Base-by-base conservation (phyloP, 176 grass and related monocot species). In the Carex myosuroides region DNA sequence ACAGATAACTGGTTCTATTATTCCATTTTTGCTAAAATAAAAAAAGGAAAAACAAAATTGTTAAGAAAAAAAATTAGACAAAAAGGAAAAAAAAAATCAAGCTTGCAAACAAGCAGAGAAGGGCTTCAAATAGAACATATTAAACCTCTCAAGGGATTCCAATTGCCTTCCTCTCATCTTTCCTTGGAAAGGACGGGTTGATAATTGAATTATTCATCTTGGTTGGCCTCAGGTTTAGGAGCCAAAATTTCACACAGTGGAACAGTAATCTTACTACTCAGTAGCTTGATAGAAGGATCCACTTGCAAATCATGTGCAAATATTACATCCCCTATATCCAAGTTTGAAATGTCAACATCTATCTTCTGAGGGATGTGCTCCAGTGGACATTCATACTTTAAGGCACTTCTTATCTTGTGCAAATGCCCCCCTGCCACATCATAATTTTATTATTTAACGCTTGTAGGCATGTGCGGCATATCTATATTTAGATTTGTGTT, bases 311-410 rank as follows among this genome's bases (percentile, higher is more conserved):
- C 88, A 86, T 95, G 64, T 89, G 93, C 88, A 79, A 85, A 84
- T 79, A 93, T 79, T 79, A 67, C 89, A 93, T 95, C 96, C 72
- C 96, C 96, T 22, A 98, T 87, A 73, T 93, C 89, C 29, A 94
- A 88, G 90, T 95, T 90, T 83, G 91, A 73, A 44, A 95, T 90
- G 66, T 95, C 93, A 86, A 98, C 89, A 85, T 93, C 96, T 83
- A 98, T 79, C 88, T 98, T 98, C 87, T 81, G 92, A 88, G 93
- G 91, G 76, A 93, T 98, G 85, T 92, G 82, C 87, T 98, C 96
- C 57, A 91, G 80, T 68, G 89, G 91, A 82, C 92, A 95, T 84
- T 94, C 87, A 77, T 92, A 93, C 63, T 65, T 81, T 55, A 93
- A 76, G 78, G 82, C 88, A 71, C 54, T 86, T 84, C 89, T 95